These are phyloP conservation scores for Fonsecaea pedrosoi DNA, from an alignment of 2,329 filamentous ascomycete genomes.

Conservation along the genomic window DNA sequence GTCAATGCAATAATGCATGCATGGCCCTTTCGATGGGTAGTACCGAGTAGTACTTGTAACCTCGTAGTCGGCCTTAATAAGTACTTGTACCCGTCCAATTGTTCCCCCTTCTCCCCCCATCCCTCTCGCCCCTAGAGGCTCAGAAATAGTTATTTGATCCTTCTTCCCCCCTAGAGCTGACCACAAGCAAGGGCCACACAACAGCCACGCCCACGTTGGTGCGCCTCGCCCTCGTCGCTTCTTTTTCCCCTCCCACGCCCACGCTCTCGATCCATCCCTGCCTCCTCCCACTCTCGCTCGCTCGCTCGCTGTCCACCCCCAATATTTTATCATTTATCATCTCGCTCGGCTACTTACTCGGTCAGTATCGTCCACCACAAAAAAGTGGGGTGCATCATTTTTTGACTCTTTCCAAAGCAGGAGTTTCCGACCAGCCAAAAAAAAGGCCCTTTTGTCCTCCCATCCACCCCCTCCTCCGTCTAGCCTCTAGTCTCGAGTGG, in stretches of 20 bases:
- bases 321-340: background rate
- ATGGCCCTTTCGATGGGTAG: background rate
- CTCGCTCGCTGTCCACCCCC: background rate
- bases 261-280: background rate
- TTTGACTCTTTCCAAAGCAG: background rate
- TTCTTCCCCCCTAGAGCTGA: background rate
- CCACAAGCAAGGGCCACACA: background rate
- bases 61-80: too few species aligned
- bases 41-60: background rate
- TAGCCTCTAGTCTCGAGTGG: background rate
- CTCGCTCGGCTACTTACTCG: too few species aligned
- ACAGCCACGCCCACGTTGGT: background rate
- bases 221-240: background rate
- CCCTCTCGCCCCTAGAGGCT: too few species aligned
- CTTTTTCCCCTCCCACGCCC: slow-evolving; percentile 9
- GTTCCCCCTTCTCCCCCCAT: too few species aligned
- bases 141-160: background rate
- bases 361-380: too few species aligned
- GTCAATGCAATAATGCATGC: too few species aligned
- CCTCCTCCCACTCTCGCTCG: background rate
- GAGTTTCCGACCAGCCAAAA: background rate
- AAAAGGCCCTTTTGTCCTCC: background rate
- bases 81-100: too few species aligned
- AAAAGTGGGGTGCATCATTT: slow-evolving; percentile 5
- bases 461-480: background rate